These are phyloP conservation scores for Fusarium scirpi DNA, from an alignment of 2,329 filamentous ascomycete genomes.

Conservation along the genomic window DNA sequence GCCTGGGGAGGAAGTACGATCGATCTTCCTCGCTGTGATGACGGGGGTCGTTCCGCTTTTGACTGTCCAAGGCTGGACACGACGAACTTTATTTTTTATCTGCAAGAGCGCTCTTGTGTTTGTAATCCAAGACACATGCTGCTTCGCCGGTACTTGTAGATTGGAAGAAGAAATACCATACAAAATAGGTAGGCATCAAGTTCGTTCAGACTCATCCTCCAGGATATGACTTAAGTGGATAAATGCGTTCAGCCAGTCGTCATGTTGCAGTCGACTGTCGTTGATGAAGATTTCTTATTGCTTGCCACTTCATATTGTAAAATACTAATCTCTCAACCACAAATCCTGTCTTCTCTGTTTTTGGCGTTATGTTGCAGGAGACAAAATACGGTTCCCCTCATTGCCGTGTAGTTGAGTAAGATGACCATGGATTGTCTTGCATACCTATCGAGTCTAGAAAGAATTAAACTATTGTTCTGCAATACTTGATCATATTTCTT, in stretches of 20 bases:
- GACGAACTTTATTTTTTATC: conserved; percentile 8
- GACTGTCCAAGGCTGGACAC: neutral
- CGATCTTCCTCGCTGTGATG: conserved; percentile 8
- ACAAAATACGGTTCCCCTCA: neutral
- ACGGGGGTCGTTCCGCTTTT: conserved; percentile 22
- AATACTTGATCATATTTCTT: neutral
- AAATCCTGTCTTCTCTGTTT: neutral
- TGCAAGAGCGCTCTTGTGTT: neutral
- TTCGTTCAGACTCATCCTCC: neutral
- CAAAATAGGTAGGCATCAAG: neutral
- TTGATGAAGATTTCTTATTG: neutral
- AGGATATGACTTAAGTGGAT: neutral
- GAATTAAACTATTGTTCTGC: neutral
- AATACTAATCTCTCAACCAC: neutral
- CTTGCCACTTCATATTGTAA: neutral
- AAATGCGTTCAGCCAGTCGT: conserved; percentile 13
- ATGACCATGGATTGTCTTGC: neutral
- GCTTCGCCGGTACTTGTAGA: neutral
- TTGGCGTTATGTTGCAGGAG: neutral
- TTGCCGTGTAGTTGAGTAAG: neutral
- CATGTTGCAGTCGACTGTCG: neutral
- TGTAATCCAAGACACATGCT: conserved; percentile 4
- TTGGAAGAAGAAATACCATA: neutral
- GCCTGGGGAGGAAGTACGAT: conserved; percentile 5
- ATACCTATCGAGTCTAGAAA: neutral